Base-by-base conservation (phyloP, 1,284 basidiomycete genomes). In the Apiotrichum akiyoshidainum region DNA sequence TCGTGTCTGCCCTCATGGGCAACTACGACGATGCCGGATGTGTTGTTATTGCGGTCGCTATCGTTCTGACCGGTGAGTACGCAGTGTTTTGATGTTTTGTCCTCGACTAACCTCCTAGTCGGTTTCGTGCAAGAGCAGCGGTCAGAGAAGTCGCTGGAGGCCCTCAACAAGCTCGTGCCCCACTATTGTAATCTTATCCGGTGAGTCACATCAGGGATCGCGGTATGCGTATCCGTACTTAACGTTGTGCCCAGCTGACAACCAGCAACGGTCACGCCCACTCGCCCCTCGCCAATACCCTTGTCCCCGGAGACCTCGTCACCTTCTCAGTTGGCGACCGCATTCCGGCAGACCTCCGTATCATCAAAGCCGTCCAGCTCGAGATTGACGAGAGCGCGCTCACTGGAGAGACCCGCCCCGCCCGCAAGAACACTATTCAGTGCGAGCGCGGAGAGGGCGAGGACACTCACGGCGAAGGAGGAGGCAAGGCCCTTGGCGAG, bases 331-430 rank as follows among this genome's bases (percentile, higher is more conserved):
- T 82, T 1, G 82, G 94, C n/a, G 94, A 98, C 75, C 89, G 94
- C 26, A 85, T 98, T 40, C 94, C 94, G 0, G 93, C 95, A 34
- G 94, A 98, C 69, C 82, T 98, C 49, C 87, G 95, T 19, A 82
- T 98, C 22, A 81, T 88, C 55, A 79, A 84, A 26, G 84, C 91
- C 0, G 83, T 89, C 22, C 88, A 92, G 67, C 83, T 98, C 37
- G 93, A 98, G 72, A 87, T 97, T 48, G 95, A 98, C 78, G 95
- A 99, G 80, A 92, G 89, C 64, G 92, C 91, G 59, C 77, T 99
- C 60, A 99, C 94, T 0, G 94, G 95, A 22, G 94, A 99, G 80
- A 95, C 92, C 2, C 84, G 85, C 22, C 86, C 92, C 0, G 84
- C 90, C 19, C 80, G 80, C 66, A 98, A 97, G 79, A 81, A 81